These are phyloP conservation scores for Forsythia viridissima DNA, from an alignment of 257 asterid genomes.

Conservation along the genomic window DNA sequence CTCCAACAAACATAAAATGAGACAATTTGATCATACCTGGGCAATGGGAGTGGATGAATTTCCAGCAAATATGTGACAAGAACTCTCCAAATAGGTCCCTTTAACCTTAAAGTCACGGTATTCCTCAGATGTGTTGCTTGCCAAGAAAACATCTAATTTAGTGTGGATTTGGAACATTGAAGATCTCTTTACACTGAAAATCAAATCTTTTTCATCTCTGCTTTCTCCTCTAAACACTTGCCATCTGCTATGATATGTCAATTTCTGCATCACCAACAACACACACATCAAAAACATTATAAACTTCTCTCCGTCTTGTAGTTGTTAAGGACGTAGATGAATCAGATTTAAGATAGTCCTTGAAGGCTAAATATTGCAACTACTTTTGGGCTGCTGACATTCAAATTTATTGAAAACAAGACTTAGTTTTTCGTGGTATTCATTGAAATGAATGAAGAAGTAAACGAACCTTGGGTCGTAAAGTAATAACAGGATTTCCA, in stretches of 20 bases:
- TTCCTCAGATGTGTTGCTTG: slow-evolving; percentile 34
- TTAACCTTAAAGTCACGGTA: slow-evolving; percentile 38
- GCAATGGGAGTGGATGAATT: slow-evolving; percentile 40
- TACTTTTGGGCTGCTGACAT: too few species aligned
- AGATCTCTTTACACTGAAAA: slow-evolving; percentile 37
- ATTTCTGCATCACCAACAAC: slow-evolving; percentile 15
- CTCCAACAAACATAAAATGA: neutral
- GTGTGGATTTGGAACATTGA: slow-evolving; percentile 30
- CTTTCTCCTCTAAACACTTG: slow-evolving; percentile 44
- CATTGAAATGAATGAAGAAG: too few species aligned
- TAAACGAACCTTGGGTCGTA: slow-evolving; percentile 33
- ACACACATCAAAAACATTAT: neutral
- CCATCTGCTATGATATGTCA: slow-evolving; percentile 36
- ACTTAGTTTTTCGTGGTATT: too few species aligned
- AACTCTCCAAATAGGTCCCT: slow-evolving; percentile 33
- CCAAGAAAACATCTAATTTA: slow-evolving; percentile 39
- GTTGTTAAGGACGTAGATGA: too few species aligned
- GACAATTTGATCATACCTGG: slow-evolving; percentile 27
- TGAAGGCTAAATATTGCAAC: too few species aligned
- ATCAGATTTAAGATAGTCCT: too few species aligned
- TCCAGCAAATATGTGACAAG: slow-evolving; percentile 36
- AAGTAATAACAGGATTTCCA: slow-evolving; percentile 38
- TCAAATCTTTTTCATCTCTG: slow-evolving; percentile 22
- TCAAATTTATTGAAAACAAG: too few species aligned
- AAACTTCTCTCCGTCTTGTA: neutral